phyloP scores from a whole-genome alignment of 2,329 filamentous ascomycete species.

The Chaetomium strumarium region DNA sequence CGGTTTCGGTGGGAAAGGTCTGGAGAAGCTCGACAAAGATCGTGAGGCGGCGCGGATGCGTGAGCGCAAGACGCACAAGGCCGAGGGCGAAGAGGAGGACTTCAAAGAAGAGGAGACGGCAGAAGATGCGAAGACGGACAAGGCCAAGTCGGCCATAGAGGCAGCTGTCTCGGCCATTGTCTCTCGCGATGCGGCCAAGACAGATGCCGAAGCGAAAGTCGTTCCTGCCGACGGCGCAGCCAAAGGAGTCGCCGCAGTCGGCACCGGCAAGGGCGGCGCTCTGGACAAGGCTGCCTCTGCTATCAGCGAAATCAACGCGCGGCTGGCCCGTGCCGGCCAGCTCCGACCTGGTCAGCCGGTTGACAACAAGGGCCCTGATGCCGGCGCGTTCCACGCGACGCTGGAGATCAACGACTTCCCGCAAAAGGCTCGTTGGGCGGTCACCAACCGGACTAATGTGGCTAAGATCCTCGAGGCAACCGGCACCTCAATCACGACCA shows the following conservation, averaged over 20 bases:
- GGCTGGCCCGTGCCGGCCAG: constrained; percentile 82
- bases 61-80: constrained; percentile 84
- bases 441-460: constrained; percentile 97
- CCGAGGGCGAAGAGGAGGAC: constrained; percentile 77
- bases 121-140: constrained; percentile 65
- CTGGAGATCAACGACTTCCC: constrained; percentile 99
- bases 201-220: constrained; percentile 35
- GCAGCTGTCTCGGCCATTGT: constrained; percentile 54
- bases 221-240: constrained; percentile 23
- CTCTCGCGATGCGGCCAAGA: constrained; percentile 45
- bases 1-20: constrained; percentile 90
- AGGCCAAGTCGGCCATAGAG: constrained; percentile 59
- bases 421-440: constrained; percentile 96
- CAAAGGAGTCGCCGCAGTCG: constrained; percentile 41
- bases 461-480: constrained; percentile 95
- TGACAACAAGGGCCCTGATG: constrained; percentile 97
- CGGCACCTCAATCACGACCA: constrained; percentile 93
- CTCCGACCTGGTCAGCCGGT: constrained; percentile 89
- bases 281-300: constrained; percentile 87
- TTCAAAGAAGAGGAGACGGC: constrained; percentile 64
- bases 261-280: constrained; percentile 53
- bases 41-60: constrained; percentile 80
- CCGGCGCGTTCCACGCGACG: constrained; percentile 92
- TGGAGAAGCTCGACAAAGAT: constrained; percentile 86
- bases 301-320: constrained; percentile 83